Base-by-base conservation (phyloP, 495 filamentous ascomycete species). In the Aspergillus nanangensis region DNA sequence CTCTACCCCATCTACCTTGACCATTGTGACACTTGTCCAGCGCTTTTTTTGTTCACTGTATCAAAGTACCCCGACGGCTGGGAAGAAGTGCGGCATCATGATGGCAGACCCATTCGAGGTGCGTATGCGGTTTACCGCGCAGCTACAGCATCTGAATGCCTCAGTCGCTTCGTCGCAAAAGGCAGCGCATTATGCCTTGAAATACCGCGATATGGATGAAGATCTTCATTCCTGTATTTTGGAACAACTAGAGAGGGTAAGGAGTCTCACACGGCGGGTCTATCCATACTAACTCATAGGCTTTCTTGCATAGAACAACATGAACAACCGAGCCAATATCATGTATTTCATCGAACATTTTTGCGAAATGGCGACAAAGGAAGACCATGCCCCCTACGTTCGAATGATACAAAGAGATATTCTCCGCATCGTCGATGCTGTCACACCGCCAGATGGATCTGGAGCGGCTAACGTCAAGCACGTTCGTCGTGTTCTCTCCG, bases 341-440 rank as follows among this genome's bases (percentile, higher is more conserved):
- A 92, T 99, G 86, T 97, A 93, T 70, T 97, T 99, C 72, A 83
- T 97, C 59, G 92, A 97, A 61, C 84, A 90, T 50, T 84, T 99
- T 44, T 88, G 92, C 66, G 92, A 96, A 57, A 79, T 89, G 74
- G 84, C 88, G 13, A 74, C 79, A 14, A 81, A 81, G 40, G 87
- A 95, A 45, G 76, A 82, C 46, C 79, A 90, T 55, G 59, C 70
- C 14, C 81, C 87, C 20, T 97, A 90, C 59, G 79, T 93, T 14
- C 81, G 83, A 40, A 95, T 96, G 90, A 90, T 99, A 65, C 87
- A 95, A 59, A 75, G 90, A 19, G 94, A 99, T 58, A 91, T 97
- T 18, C 70, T 93, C 11, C 73, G 87, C 10, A 81, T 99, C 14
- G 84, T 97, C 14, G 93, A 96, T 57, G 84, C 88, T 0, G 71